Evolutionary conservation across 768 basidiomycete species (phyloP).

Genomic region (Amanita exitialis): DNA sequence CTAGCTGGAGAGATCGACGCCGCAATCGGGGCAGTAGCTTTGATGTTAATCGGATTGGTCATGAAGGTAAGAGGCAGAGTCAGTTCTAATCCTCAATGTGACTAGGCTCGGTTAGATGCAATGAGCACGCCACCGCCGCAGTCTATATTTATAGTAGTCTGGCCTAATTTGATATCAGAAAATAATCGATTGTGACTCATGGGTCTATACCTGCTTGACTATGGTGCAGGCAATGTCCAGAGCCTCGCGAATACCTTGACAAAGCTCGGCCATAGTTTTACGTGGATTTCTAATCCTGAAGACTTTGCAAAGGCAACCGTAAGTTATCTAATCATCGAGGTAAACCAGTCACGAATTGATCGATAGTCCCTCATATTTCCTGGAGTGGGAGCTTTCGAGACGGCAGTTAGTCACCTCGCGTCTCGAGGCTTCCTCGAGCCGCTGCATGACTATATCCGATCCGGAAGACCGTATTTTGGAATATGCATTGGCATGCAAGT

Average conservation of each 20-base stretch:
- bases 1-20: conserved; percentile 46
- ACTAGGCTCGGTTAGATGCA: neutral
- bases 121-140: neutral
- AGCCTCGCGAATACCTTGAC: conserved; percentile 88
- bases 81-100: neutral
- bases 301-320: conserved; percentile 90
- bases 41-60: conserved; percentile 39
- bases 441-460: conserved; percentile 69
- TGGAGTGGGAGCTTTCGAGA: conserved; percentile 90
- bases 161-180: neutral
- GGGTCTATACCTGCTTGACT: conserved; percentile 84
- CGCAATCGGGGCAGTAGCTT: conserved; percentile 20
- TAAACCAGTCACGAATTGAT: too few relatives aligned
- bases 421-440: conserved; percentile 71
- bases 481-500: conserved; percentile 99
- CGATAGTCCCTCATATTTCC: conserved; percentile 88
- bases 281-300: conserved; percentile 73
- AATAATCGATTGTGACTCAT: conserved; percentile 10
- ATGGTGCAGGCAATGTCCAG: conserved; percentile 92
- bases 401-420: conserved; percentile 71
- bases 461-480: conserved; percentile 90
- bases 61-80: conserved; percentile 18
- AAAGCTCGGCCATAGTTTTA: conserved; percentile 76
- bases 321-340: conserved; percentile 9
- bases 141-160: conserved; percentile 7